phyloP scores from a whole-genome alignment of 2,329 filamentous ascomycete species.

The Trichoderma citrinoviride region DNA sequence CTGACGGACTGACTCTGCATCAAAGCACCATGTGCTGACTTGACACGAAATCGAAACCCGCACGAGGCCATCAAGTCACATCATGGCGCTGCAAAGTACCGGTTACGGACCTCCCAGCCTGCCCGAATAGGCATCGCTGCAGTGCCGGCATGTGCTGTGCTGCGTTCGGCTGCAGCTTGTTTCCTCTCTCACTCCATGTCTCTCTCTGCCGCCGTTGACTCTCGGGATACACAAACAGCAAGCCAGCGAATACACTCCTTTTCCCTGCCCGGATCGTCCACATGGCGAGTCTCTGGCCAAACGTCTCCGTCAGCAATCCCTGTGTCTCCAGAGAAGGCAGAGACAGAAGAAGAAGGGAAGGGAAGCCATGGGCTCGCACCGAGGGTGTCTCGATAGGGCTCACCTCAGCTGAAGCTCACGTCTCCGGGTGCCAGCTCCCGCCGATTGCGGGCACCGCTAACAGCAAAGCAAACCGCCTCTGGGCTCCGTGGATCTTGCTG shows the following conservation, averaged over 20 bases:
- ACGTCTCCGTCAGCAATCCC: conserved; percentile 25
- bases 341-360: background rate
- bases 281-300: conserved; percentile 28
- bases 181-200: background rate
- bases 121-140: conserved; percentile 11
- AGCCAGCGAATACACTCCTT: background rate
- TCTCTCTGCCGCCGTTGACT: background rate
- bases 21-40: background rate
- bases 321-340: conserved; percentile 11
- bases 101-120: background rate
- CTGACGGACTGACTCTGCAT: background rate
- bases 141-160: background rate
- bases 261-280: conserved; percentile 7
- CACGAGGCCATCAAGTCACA: background rate
- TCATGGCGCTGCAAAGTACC: background rate
- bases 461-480: conserved; percentile 16
- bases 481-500: conserved; percentile 18
- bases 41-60: conserved; percentile 2
- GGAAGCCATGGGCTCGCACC: background rate
- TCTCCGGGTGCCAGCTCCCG: conserved; percentile 19
- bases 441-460: conserved; percentile 22
- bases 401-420: conserved; percentile 39
- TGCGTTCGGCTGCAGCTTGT: no score
- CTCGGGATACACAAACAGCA: background rate
- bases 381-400: conserved; percentile 33